These are phyloP conservation scores for Hypoxylon cercidicola DNA, from an alignment of 495 filamentous ascomycete genomes.

Conservation along the genomic window DNA sequence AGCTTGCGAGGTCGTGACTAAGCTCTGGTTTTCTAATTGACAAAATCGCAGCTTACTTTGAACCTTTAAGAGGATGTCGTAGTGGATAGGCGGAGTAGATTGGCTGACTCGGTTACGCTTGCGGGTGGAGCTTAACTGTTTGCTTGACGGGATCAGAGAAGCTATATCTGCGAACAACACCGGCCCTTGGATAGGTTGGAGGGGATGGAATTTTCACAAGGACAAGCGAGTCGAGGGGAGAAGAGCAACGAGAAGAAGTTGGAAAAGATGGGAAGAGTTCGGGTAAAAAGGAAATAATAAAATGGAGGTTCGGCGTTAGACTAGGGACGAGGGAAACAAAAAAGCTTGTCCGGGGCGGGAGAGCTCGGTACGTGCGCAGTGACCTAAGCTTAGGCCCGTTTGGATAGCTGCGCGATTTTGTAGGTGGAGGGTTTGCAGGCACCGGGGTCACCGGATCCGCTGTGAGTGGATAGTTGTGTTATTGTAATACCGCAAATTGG, in stretches of 20 bases:
- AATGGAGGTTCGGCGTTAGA: conserved; percentile 42
- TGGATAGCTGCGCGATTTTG: conserved; percentile 49
- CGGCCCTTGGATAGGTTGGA: conserved; percentile 43
- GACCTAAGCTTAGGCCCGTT: conserved; percentile 16
- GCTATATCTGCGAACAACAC: conserved; percentile 49
- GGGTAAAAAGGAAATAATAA: conserved; percentile 48
- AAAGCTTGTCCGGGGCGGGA: conserved; percentile 42
- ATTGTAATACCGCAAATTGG: conserved; percentile 44
- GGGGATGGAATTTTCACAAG: conserved; percentile 40
- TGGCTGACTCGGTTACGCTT: conserved; percentile 17
- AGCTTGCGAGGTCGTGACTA: conserved; percentile 5
- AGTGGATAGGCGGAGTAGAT: conserved; percentile 30
- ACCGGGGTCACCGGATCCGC: conserved; percentile 45
- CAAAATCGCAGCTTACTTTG: conserved; percentile 38
- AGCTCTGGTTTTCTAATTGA: conserved; percentile 31
- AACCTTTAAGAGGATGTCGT: conserved; percentile 8
- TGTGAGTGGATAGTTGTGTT: conserved; percentile 38
- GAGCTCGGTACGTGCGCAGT: conserved; percentile 39
- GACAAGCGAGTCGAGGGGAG: conserved; percentile 47
- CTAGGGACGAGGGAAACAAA: conserved; percentile 41
- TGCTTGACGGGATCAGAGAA: conserved; percentile 35
- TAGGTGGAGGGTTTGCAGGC: conserved; percentile 39
- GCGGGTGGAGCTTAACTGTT: conserved; percentile 38
- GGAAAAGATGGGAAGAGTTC: conserved; percentile 40
- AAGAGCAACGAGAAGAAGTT: conserved; percentile 31